These are phyloP conservation scores for Piper longum DNA, from an alignment of 164 flowering plant species.

Conservation along the genomic window DNA sequence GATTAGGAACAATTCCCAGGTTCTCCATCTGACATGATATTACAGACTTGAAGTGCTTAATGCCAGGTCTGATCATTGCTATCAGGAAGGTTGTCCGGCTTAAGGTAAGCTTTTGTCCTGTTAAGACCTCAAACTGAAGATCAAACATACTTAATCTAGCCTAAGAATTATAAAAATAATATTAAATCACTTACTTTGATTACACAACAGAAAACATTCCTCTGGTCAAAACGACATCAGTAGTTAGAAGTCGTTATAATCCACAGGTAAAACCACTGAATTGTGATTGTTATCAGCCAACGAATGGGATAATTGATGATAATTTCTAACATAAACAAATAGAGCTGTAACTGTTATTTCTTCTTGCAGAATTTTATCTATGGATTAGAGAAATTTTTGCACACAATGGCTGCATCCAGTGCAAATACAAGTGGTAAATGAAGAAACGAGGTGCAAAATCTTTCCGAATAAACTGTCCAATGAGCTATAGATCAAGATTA, in stretches of 20 bases:
- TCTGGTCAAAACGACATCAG: background rate
- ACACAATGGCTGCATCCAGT: constrained; percentile 1
- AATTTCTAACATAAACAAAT: background rate
- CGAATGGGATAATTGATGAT: no score
- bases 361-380: constrained; percentile 62
- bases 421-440: background rate
- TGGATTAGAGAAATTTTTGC: constrained; percentile 76
- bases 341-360: background rate
- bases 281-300: no score
- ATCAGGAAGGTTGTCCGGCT: constrained; percentile 73
- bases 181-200: no score
- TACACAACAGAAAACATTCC: background rate
- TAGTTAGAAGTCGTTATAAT: no score
- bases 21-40: constrained; percentile 67
- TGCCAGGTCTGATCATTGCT: constrained; percentile 81
- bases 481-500: no score
- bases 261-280: no score
- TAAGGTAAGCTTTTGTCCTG: constrained; percentile 32
- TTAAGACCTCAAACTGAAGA: no score
- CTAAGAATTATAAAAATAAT: no score
- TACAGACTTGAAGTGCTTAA: constrained; percentile 55
- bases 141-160: no score
- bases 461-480: background rate
- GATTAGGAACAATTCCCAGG: constrained; percentile 21
- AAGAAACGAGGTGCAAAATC: background rate